phyloP scores from a whole-genome alignment of 257 asterid species.

The Striga asiatica region DNA sequence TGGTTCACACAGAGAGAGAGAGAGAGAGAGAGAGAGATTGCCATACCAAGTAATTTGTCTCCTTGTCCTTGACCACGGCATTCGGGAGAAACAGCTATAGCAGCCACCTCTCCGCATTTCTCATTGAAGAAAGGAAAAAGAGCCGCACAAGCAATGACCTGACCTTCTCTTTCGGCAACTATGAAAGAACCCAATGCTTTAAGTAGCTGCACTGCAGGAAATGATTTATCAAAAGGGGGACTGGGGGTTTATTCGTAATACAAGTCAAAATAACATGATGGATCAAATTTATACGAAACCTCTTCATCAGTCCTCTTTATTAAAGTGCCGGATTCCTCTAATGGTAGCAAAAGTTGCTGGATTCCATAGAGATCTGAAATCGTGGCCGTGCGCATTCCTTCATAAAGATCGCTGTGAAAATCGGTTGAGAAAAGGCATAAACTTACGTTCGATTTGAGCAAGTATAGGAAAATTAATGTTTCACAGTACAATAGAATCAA shows the following conservation, averaged over 20 bases:
- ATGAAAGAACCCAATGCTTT: conserved; percentile 53
- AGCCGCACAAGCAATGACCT: conserved; percentile 85
- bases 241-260: not conserved
- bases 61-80: conserved; percentile 99
- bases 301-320: conserved; percentile 77
- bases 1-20: not conserved
- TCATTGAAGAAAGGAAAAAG: conserved; percentile 66
- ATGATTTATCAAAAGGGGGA: conserved; percentile 1
- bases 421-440: too few relatives aligned
- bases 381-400: conserved; percentile 83
- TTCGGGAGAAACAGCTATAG: conserved; percentile 94
- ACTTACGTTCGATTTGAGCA: too few relatives aligned
- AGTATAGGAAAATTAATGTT: too few relatives aligned
- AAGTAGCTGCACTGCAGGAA: conserved; percentile 36
- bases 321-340: conserved; percentile 77
- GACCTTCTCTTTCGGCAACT: conserved; percentile 95
- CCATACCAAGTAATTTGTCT: conserved; percentile 88
- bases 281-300: conserved; percentile 34
- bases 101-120: conserved; percentile 95
- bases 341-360: conserved; percentile 55
- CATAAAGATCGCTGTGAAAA: conserved; percentile 71
- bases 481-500: too few relatives aligned
- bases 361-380: conserved; percentile 55
- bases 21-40: not conserved
- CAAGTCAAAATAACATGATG: not conserved